phyloP scores from a whole-genome alignment of 768 basidiomycete species.

The Hypholoma fasciculare region DNA sequence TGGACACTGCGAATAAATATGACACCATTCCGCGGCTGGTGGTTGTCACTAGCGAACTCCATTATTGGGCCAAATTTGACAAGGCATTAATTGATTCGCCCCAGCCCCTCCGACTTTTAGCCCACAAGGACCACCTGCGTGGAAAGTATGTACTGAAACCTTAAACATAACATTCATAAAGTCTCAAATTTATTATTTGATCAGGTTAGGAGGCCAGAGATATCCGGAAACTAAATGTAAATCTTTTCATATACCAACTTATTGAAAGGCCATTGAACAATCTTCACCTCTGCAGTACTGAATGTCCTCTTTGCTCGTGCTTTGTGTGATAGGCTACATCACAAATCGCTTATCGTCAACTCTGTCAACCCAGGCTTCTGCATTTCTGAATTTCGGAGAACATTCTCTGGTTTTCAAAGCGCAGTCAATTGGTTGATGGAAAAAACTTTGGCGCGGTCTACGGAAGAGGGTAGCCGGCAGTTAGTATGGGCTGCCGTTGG shows the following conservation, averaged over 20 bases:
- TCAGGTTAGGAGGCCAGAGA: neutral
- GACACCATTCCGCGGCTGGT: slow-evolving; percentile 35
- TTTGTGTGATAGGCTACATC: slow-evolving; percentile 27
- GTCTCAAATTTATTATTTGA: neutral
- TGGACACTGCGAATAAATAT: slow-evolving; percentile 32
- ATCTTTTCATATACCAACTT: neutral
- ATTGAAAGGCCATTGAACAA: neutral
- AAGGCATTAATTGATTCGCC: neutral
- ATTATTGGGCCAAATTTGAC: slow-evolving; percentile 28
- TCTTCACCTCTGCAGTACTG: slow-evolving; percentile 28
- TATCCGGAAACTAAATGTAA: slow-evolving; percentile 14
- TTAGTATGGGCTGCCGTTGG: neutral
- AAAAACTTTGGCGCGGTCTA: slow-evolving; percentile 29
- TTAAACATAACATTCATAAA: no score
- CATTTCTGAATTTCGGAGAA: slow-evolving; percentile 32
- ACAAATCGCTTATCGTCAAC: slow-evolving; percentile 31
- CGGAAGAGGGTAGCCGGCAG: slow-evolving; percentile 35
- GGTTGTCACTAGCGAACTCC: slow-evolving; percentile 44
- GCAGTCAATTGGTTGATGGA: slow-evolving; percentile 25
- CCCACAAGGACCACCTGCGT: neutral
- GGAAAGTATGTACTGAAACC: neutral
- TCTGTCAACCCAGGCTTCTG: slow-evolving; percentile 43
- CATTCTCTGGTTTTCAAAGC: slow-evolving; percentile 16
- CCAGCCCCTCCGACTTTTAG: neutral
- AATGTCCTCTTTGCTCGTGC: slow-evolving; percentile 39